Evolutionary conservation across 192 early-diverging fungal species (phyloP).

Genomic region (Paraglomus brasilianum): DNA sequence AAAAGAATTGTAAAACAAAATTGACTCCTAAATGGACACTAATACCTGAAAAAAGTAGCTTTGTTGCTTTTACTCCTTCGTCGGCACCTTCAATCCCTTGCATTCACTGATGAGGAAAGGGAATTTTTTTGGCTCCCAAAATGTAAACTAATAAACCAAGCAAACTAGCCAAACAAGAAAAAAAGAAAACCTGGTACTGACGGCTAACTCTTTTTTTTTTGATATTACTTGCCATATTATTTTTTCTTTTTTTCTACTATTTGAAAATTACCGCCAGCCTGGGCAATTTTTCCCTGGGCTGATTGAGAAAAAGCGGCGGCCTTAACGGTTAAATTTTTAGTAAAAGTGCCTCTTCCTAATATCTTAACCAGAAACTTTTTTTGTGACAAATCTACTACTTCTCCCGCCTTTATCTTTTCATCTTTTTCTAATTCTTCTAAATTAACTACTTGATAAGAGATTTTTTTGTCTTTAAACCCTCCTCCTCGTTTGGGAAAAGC

Average conservation of each 20-base stretch:
- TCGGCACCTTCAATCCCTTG: not conserved
- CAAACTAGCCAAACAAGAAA: conserved; percentile 13
- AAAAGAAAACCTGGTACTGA: conserved; percentile 9
- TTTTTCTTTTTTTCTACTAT: not conserved
- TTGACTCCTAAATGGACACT: conserved; percentile 19
- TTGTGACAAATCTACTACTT: conserved; percentile 1
- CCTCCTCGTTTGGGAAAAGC: conserved; percentile 13
- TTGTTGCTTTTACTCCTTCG: not conserved
- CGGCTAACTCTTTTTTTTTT: conserved; percentile 18
- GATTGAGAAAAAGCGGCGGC: conserved; percentile 3
- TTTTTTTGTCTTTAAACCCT: not conserved
- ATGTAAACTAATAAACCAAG: not conserved
- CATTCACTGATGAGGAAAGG: conserved; percentile 4
- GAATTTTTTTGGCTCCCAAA: not conserved
- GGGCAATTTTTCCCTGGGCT: conserved; percentile 11
- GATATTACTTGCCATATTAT: not conserved
- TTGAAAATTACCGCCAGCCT: not conserved
- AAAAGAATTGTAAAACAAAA: conserved; percentile 13
- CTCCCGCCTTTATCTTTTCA: not conserved
- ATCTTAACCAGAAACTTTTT: not conserved
- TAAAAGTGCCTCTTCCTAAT: conserved; percentile 6
- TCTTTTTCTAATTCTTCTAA: conserved; percentile 17
- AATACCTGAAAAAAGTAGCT: conserved; percentile 17
- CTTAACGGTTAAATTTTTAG: conserved; percentile 11
- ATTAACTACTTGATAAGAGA: not conserved